Base-by-base conservation (phyloP, 371 early-diverging fungal genomes). In the Haplosporangium sp. region DNA sequence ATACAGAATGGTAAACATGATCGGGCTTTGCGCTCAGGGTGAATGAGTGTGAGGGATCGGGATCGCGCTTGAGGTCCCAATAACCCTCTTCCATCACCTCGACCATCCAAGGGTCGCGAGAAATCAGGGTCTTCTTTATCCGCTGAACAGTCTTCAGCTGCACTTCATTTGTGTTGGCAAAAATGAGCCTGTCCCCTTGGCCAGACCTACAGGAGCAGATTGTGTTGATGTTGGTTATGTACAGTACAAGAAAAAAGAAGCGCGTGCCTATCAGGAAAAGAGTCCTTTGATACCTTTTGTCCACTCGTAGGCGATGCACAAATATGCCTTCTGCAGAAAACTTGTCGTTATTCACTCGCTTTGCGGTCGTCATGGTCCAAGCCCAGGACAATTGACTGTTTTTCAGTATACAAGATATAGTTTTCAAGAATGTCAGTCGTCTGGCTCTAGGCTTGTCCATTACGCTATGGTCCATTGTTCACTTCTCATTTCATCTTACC, bases 311-410 rank as follows among this genome's bases (percentile, higher is more conserved):
- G 10, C 40, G 21, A 46, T 66, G 57, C 4, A 79, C 73, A 56
- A 72, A 79, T 12, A 45, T 50, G 10, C 69, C 69, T 18, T 79
- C 73, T 5, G 69, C 59, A 16, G 73, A 65, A 41, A 61, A 65
- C 52, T 73, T 68, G 55, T 80, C 80, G 5, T 46, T 41, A 1
- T 58, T 46, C 8, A 69, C 43, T 38, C 73, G 68, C 47, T 46
- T 68, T 36, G 59, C 67, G 18, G 69, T 47, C 1, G 66, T 42
- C n/a, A 79, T 43, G 14, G 48, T 62, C 80, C 80, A 79, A 18
- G 73, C 59, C 80, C 80, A 79, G 7, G 66, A 68, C 46, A 68
- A 65, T 8, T 20, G 46, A 18, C 80, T 79, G 54, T 13, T 37
- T 3, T 29, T 29, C 11, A 23, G 48, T 21, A 16, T 4, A n/a